Evolutionary conservation across 116 monocot genomes (phyloP).

Genomic region (Zostera marina): DNA sequence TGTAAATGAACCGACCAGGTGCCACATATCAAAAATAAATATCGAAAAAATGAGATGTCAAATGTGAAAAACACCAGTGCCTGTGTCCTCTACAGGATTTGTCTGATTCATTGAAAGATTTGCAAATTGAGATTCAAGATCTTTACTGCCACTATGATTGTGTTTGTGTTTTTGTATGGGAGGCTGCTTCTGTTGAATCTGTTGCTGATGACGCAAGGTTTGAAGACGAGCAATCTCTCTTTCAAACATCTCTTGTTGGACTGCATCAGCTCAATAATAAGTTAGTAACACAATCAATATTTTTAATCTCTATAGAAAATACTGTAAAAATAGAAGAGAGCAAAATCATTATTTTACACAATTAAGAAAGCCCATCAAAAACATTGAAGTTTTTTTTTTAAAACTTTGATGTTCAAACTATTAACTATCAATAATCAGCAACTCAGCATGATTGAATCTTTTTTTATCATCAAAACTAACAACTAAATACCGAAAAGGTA

Average conservation of each 20-base stretch:
- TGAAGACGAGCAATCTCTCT: conserved; percentile 61
- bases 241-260: conserved; percentile 84
- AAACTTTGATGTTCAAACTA: too few species aligned
- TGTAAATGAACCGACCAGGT: too few species aligned
- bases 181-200: conserved; percentile 47
- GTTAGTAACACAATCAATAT: neutral
- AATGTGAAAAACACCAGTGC: conserved; percentile 23
- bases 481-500: too few species aligned
- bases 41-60: conserved; percentile 1
- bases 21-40: too few species aligned
- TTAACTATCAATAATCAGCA: too few species aligned
- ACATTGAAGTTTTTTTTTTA: too few species aligned
- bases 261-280: conserved; percentile 23
- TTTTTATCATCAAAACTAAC: too few species aligned
- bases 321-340: neutral
- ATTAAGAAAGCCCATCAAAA: too few species aligned
- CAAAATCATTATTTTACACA: neutral
- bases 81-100: conserved; percentile 29
- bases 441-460: too few species aligned
- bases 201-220: conserved; percentile 37
- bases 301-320: neutral
- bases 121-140: conserved; percentile 50
- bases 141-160: conserved; percentile 49
- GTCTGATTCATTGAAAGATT: conserved; percentile 58
- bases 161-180: conserved; percentile 27